phyloP scores from a whole-genome alignment of 1,284 basidiomycete species.

The Volvariella volvacea region DNA sequence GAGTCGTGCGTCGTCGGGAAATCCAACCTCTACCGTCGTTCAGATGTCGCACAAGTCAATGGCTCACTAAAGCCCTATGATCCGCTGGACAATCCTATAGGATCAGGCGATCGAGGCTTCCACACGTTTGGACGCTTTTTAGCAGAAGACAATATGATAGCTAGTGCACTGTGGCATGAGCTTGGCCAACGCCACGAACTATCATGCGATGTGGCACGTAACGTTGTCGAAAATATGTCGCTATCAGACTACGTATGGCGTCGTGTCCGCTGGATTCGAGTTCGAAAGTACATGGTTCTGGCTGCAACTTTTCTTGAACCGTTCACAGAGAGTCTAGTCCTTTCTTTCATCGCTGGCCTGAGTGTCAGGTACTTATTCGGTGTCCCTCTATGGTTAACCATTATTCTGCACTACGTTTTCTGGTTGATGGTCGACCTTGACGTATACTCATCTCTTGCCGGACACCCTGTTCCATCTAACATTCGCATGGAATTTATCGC shows the following conservation, averaged over 20 bases:
- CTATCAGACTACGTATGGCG: constrained; percentile 78
- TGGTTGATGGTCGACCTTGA: constrained; percentile 71
- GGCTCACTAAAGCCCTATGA: constrained; percentile 45
- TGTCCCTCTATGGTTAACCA: constrained; percentile 45
- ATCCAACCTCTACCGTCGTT: constrained; percentile 89
- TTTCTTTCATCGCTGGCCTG: constrained; percentile 57
- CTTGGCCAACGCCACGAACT: constrained; percentile 80
- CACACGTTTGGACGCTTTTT: constrained; percentile 80
- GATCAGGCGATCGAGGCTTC: constrained; percentile 45
- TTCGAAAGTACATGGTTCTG: constrained; percentile 87
- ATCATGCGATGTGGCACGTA: constrained; percentile 82
- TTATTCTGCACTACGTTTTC: constrained; percentile 46
- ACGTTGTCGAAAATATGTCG: constrained; percentile 83
- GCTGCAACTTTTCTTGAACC: constrained; percentile 83
- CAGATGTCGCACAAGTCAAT: constrained; percentile 73
- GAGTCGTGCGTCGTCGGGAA: constrained; percentile 98
- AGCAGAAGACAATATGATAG: constrained; percentile 97
- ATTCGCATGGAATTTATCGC: constrained; percentile 55
- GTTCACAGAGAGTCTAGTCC: constrained; percentile 78
- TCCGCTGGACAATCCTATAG: constrained; percentile 11
- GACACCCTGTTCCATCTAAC: constrained; percentile 48
- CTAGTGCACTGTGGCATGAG: constrained; percentile 84
- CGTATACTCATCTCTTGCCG: constrained; percentile 67
- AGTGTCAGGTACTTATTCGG: constrained; percentile 50
- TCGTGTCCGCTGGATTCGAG: constrained; percentile 89